phyloP scores from a whole-genome alignment of 1,284 basidiomycete genomes.

The Austropuccinia psidii region DNA sequence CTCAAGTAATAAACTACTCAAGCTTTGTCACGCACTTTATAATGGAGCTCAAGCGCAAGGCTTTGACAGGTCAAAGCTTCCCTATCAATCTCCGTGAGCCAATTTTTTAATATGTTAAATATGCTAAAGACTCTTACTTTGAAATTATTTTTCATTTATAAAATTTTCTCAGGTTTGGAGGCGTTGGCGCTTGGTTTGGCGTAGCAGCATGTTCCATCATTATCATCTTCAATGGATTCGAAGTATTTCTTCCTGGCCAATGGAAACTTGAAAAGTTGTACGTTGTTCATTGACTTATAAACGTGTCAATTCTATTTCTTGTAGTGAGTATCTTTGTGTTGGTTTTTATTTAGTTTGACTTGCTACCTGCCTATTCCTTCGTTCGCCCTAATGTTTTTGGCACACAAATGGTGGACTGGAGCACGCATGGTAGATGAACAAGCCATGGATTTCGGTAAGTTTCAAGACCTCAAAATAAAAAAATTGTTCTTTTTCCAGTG shows the following conservation, averaged over 20 bases:
- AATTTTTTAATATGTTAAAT: not conserved
- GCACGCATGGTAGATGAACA: slow-evolving; percentile 15
- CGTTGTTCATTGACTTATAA: not conserved
- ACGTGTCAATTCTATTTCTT: not conserved
- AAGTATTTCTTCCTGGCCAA: slow-evolving; percentile 27
- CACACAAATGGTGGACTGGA: slow-evolving; percentile 34
- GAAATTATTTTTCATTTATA: no score
- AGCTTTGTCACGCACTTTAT: slow-evolving; percentile 47
- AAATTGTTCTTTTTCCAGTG: not conserved
- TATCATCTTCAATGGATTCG: slow-evolving; percentile 31
- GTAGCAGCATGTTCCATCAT: slow-evolving; percentile 23
- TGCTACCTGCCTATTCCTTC: slow-evolving; percentile 26
- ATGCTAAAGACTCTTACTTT: not conserved
- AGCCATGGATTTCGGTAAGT: slow-evolving; percentile 37
- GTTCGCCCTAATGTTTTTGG: slow-evolving; percentile 19
- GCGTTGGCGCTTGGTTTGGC: slow-evolving; percentile 31
- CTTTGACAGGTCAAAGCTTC: slow-evolving; percentile 59
- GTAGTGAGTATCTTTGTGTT: not conserved
- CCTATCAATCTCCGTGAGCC: slow-evolving; percentile 53
- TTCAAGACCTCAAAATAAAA: no score
- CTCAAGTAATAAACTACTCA: not conserved
- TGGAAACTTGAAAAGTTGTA: slow-evolving; percentile 28
- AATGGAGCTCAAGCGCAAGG: slow-evolving; percentile 67
- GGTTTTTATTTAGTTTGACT: slow-evolving; percentile 1
- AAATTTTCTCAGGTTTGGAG: slow-evolving; percentile 21